Conservation (phyloP, 2,329 filamentous ascomycete genomes). For the Ascochyta pisi region DNA sequence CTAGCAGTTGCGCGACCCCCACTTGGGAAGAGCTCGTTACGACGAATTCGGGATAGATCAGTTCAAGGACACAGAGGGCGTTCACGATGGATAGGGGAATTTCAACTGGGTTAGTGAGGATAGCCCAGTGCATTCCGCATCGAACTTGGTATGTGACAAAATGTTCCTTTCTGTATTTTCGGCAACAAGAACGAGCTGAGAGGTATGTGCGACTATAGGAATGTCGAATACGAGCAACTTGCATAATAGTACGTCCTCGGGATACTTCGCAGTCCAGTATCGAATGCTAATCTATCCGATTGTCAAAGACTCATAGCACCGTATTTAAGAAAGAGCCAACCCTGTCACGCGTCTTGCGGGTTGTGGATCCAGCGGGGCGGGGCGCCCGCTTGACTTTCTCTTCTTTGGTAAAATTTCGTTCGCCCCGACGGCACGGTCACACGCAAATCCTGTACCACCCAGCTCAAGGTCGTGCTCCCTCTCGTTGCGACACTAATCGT, state of each 20-base stretch:
- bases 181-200: neutral
- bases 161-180: neutral
- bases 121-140: conserved; percentile 5
- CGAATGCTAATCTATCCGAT: neutral
- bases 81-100: neutral
- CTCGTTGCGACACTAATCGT: conserved; percentile 1
- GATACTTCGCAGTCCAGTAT: neutral
- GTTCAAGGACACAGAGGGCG: neutral
- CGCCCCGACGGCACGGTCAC: conserved; percentile 8
- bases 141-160: neutral
- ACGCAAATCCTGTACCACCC: conserved; percentile 5
- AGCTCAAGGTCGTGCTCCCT: conserved; percentile 3
- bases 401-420: conserved; percentile 3
- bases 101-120: neutral
- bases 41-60: neutral
- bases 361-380: conserved; percentile 15
- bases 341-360: conserved; percentile 14
- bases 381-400: conserved; percentile 12
- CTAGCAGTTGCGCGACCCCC: neutral
- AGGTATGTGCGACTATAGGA: neutral
- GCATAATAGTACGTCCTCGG: neutral
- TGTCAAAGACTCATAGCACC: conserved; percentile 1
- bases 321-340: conserved; percentile 1
- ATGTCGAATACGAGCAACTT: neutral
- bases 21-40: neutral